Evolutionary conservation across 2,329 filamentous ascomycete genomes (phyloP), one percentile per base, ranked within the genome.

Genomic region (Esteya vermicola): DNA sequence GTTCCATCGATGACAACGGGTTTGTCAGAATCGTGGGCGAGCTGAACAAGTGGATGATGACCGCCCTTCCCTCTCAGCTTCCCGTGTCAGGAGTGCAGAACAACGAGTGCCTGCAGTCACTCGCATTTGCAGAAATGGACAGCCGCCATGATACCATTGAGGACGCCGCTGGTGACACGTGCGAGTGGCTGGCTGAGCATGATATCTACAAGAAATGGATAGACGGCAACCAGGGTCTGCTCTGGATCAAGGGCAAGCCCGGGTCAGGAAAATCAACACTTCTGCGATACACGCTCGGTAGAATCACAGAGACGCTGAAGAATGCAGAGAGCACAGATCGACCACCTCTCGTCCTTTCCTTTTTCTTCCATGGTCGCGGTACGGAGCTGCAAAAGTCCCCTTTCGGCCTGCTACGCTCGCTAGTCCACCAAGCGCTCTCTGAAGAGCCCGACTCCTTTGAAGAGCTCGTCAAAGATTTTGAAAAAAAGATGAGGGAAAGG

Each of bases 241-340:
- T 63, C 5, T 63, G 57, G 58, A 56, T 64, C 21, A 56, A 56
- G 31, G 60, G 61, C 1, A 59, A 62, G 20, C 59, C 60, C 60
- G 39, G 39, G 6, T 41, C 39, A 6, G 39, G 39, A 18, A 41
- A 41, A n/a, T 41, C 39, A 3, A 41, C 59, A 2, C 42, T 63
- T 22, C 48, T 65, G 27, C 48, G 48, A 23, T 50, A 54, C 42
- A 20, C 59, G 1, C 48, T 63, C 9, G 44, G 36, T n/a, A 4
- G 30, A 25, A 16, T 4, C 21, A 27, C 9, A 18, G 19, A 33
- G 6, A 33, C 16, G 9, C 20, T 14, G 12, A n/a, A n/a, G n/a
- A n/a, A n/a, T n/a, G n/a, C n/a, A n/a, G n/a, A n/a, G n/a, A n/a
- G n/a, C n/a, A n/a, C n/a, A n/a, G n/a, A n/a, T n/a, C 28, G n/a